Percentiles rank a stretch among this genome's conserved stretches.
These are phyloP conservation scores for Blastocystis sp. DNA, from an alignment of 352 stramenopile species.

Conservation along the genomic window DNA sequence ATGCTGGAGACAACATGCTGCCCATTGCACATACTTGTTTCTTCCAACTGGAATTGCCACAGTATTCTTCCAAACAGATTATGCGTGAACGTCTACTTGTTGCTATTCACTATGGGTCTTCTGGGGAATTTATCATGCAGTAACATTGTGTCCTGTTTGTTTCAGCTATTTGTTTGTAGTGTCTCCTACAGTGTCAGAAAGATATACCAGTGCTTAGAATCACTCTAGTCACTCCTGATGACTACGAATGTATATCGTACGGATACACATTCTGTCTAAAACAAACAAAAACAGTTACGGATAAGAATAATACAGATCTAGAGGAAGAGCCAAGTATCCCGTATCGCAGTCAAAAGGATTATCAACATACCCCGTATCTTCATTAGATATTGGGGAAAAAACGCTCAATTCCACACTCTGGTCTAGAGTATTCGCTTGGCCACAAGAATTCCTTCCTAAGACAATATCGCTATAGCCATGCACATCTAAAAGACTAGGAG, in stretches of 20 bases:
- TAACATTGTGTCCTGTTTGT: neutral
- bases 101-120: conserved; percentile 82
- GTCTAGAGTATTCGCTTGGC: neutral
- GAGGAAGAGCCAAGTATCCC: neutral
- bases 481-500: neutral
- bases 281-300: neutral
- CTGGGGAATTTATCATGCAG: conserved; percentile 68
- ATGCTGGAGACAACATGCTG: conserved; percentile 74
- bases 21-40: conserved; percentile 88
- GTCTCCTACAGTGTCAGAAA: no score
- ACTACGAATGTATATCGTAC: no score
- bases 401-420: neutral
- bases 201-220: no score
- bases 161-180: no score
- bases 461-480: neutral
- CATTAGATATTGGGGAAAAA: neutral
- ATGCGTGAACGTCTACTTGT: conserved; percentile 82
- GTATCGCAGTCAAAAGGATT: neutral
- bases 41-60: conserved; percentile 85
- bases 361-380: neutral
- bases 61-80: conserved; percentile 79
- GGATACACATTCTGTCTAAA: no score
- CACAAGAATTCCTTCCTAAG: neutral
- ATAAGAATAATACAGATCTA: neutral
- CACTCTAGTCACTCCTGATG: no score